These are phyloP conservation scores for Ustilago esculenta DNA, from an alignment of 1,284 basidiomycete genomes.

Conservation along the genomic window DNA sequence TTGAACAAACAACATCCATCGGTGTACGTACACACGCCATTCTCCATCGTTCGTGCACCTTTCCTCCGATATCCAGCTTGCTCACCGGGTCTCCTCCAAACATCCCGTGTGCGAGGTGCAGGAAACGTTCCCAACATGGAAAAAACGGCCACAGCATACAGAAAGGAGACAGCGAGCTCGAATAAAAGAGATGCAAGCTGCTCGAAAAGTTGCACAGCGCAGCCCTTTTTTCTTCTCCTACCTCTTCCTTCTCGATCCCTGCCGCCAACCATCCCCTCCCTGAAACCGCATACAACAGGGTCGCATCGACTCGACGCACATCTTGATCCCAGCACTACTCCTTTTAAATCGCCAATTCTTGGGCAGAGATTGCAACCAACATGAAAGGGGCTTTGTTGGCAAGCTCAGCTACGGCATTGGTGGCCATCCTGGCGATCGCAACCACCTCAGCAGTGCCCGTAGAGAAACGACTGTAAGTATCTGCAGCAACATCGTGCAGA, in stretches of 20 bases:
- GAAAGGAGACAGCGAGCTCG: slow-evolving; percentile 6
- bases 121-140: slow-evolving; percentile 13
- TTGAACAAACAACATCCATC: slow-evolving; percentile 12
- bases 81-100: neutral
- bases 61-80: no score
- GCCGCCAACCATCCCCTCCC: neutral
- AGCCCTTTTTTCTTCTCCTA: neutral
- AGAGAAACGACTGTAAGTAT: slow-evolving; percentile 42
- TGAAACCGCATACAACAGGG: no score
- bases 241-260: neutral
- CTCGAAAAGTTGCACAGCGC: neutral
- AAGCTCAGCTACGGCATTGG: slow-evolving; percentile 23
- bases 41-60: no score
- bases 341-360: neutral
- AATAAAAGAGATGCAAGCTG: slow-evolving; percentile 15
- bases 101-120: neutral
- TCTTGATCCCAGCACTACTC: no score
- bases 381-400: slow-evolving; percentile 22
- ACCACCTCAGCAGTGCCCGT: slow-evolving; percentile 27
- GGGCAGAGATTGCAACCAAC: neutral
- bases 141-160: neutral
- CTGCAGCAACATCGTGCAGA: neutral
- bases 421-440: slow-evolving; percentile 28
- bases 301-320: neutral
- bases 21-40: no score